These are phyloP conservation scores for Heliamphora exappendiculata DNA, from an alignment of 148 eudicot species.

Conservation along the genomic window DNA sequence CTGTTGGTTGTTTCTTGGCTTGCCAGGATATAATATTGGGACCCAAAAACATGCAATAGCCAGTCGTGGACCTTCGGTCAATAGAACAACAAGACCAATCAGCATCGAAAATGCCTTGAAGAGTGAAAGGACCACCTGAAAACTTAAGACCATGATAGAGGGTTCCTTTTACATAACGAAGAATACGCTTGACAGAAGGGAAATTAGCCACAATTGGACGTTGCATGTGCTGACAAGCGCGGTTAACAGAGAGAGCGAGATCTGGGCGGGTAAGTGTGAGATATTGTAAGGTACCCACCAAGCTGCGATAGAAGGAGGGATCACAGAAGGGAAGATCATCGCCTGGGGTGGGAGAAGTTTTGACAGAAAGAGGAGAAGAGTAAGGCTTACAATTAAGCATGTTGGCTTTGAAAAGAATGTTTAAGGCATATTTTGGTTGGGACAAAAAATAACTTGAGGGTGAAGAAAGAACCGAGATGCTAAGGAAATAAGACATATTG, in stretches of 20 bases:
- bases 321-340: too few relatives aligned
- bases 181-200: background rate
- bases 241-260: background rate
- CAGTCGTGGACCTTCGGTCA: background rate
- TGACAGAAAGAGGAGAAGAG: too few relatives aligned
- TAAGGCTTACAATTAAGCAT: too few relatives aligned
- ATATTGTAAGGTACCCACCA: background rate
- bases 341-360: too few relatives aligned
- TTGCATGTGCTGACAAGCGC: background rate
- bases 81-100: background rate
- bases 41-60: background rate
- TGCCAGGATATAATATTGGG: background rate
- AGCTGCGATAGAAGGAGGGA: too few relatives aligned
- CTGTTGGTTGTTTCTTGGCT: background rate
- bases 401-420: too few relatives aligned
- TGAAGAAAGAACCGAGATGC: too few relatives aligned
- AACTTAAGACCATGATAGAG: background rate
- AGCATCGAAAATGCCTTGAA: too few relatives aligned
- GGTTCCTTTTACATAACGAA: background rate
- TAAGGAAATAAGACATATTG: too few relatives aligned
- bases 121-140: too few relatives aligned
- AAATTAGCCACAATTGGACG: background rate
- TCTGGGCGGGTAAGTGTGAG: background rate
- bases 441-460: too few relatives aligned
- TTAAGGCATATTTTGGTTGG: too few relatives aligned